phyloP scores from a whole-genome alignment of 192 early-diverging fungal genomes.

The Funneliformis geosporum region DNA sequence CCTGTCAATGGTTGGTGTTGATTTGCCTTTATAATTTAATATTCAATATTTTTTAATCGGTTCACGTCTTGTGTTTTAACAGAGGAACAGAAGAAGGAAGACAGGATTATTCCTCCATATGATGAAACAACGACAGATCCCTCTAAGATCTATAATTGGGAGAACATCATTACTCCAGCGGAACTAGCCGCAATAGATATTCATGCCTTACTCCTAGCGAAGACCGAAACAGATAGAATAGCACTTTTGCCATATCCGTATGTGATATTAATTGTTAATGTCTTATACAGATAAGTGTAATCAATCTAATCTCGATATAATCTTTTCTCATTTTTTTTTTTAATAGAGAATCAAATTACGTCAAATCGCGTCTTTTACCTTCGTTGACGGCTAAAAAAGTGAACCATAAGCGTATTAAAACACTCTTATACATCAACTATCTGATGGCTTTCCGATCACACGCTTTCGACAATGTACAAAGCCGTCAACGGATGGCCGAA shows the following conservation, averaged over 20 bases:
- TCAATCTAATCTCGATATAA: neutral
- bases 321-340: neutral
- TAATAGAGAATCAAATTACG: constrained; percentile 39
- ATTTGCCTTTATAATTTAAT: constrained; percentile 10
- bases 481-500: constrained; percentile 43
- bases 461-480: constrained; percentile 48
- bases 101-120: constrained; percentile 77
- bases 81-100: constrained; percentile 53
- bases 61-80: neutral
- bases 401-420: constrained; percentile 54
- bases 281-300: neutral
- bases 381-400: constrained; percentile 49
- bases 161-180: constrained; percentile 65
- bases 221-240: constrained; percentile 33
- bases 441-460: constrained; percentile 71
- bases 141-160: constrained; percentile 80
- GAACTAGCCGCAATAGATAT: constrained; percentile 68
- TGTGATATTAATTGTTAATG: neutral
- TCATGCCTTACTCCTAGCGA: constrained; percentile 49
- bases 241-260: constrained; percentile 42
- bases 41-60: neutral
- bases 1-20: constrained; percentile 52
- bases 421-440: constrained; percentile 74
- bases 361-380: constrained; percentile 45
- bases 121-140: constrained; percentile 65